Base-by-base conservation (phyloP, 2,329 filamentous ascomycete species). In the Plectosphaerella sp. region DNA sequence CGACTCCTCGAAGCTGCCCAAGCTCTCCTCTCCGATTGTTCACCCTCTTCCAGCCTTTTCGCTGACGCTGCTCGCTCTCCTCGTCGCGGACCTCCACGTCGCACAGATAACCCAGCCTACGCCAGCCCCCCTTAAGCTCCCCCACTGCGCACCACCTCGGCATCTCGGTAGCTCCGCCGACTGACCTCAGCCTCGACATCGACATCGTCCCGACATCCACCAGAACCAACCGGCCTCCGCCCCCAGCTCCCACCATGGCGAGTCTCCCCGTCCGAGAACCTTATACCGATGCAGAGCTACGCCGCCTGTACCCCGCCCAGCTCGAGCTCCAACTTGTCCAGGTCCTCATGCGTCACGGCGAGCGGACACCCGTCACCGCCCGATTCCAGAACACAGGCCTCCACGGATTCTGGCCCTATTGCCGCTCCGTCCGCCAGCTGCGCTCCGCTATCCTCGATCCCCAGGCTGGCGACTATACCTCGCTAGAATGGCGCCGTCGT, bases 321-420 rank as follows among this genome's bases (percentile, higher is more conserved):
- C 78, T 99, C 54, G 81, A 93, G 67, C 83, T 99, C 36, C 88
- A 94, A 67, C 83, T 94, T 54, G 94, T 97, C 48, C 94, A 99
- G 73, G 79, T 97, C 61, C 81, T 91, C 57, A 80, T 91, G 62
- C 86, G 88, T 53, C 88, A 92, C 71, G 88, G 88, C 71, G 83
- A 86, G 74, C 86, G 93, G 53, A 93, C 87, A 8, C 93, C 93
- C 25, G 89, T 97, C 25, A 88, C 84, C 53, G 80, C 89, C n/a
- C 87, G 94, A 39, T 97, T 99, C 68, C 82, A 89, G 64, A 94
- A 93, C 72, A 81, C 82, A 47, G 84, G 83, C 11, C 76, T 87
- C n/a, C 67, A 72, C 43, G 66, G 78, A 48, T 86, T 84, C 70
- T 99, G 94, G 94, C 91, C 94, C 2, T 97, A 97, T 72, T 99